A percentile compares a stretch with the other conserved stretches of the same genome.
These are phyloP conservation scores for Cajanus cajan DNA, from an alignment of 306 rosid species.

Conservation along the genomic window DNA sequence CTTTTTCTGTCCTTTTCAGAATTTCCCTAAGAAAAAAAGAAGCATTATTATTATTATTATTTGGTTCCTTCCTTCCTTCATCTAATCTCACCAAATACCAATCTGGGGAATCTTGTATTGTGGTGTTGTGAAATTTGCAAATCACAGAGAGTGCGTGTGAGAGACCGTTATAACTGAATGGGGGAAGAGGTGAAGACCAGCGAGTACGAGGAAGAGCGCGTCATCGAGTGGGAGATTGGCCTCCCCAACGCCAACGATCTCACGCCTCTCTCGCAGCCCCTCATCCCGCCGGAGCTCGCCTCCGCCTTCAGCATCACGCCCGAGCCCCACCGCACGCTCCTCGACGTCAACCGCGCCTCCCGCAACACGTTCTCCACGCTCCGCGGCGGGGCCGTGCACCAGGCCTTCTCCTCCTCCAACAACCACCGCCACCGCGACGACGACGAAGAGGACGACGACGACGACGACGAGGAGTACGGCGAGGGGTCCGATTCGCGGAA, in stretches of 20 bases:
- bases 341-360: conserved; percentile 85
- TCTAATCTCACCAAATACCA: too few species aligned
- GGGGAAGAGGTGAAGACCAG: conserved; percentile 75
- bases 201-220: conserved; percentile 57
- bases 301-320: conserved; percentile 84
- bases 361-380: conserved; percentile 60
- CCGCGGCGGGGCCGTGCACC: conserved; percentile 38
- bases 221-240: conserved; percentile 78
- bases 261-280: conserved; percentile 66
- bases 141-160: too few species aligned
- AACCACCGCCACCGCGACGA: conserved; percentile 26
- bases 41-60: too few species aligned
- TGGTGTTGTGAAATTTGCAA: too few species aligned
- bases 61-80: too few species aligned
- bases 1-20: conserved; percentile 29
- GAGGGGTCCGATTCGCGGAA: conserved; percentile 61
- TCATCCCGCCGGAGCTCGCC: conserved; percentile 78
- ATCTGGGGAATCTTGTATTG: too few species aligned
- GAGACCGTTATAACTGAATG: conserved; percentile 27
- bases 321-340: conserved; percentile 50
- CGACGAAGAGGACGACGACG: conserved; percentile 41
- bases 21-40: too few species aligned
- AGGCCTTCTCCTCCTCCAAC: conserved; percentile 48
- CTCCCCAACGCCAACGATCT: conserved; percentile 62
- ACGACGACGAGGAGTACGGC: conserved; percentile 51